phyloP scores from a whole-genome alignment of 2,329 filamentous ascomycete species.

The Colletotrichum tanaceti region DNA sequence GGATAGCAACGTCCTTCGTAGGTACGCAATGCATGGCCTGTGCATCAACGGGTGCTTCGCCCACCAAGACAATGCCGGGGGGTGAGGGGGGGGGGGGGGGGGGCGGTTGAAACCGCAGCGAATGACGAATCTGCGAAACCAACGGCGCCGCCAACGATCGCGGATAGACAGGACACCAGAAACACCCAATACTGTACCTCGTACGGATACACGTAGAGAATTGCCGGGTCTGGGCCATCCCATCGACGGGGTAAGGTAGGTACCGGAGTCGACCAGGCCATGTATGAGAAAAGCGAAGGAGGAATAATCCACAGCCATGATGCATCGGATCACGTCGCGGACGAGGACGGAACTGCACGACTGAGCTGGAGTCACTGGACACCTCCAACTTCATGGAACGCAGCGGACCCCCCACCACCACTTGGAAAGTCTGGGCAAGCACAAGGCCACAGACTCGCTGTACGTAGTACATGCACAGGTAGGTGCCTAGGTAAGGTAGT shows the following conservation, averaged over 20 bases:
- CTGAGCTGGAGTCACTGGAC: not conserved
- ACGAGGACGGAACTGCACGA: slow-evolving; percentile 10
- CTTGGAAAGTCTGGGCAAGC: slow-evolving; percentile 17
- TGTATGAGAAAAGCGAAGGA: not conserved
- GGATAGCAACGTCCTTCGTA: not conserved
- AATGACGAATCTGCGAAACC: slow-evolving; percentile 21
- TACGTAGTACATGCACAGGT: no score
- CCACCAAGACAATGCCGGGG: not conserved
- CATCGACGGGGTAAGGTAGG: slow-evolving; percentile 10
- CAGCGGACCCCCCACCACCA: slow-evolving; percentile 10
- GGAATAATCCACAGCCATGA: slow-evolving; percentile 31
- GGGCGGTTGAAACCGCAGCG: not conserved
- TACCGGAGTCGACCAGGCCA: slow-evolving; percentile 3
- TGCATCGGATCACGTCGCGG: slow-evolving; percentile 28
- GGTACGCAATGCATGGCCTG: slow-evolving; percentile 10
- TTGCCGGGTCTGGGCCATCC: not conserved
- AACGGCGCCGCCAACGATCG: not conserved
- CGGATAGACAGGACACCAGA: not conserved
- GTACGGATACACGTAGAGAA: no score
- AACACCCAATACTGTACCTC: no score
- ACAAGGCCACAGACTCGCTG: slow-evolving; percentile 4
- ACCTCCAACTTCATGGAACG: slow-evolving; percentile 16
- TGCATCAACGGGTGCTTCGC: slow-evolving; percentile 3
- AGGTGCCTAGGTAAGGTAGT: no score
- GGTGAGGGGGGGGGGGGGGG: no score